Evolutionary conservation across 106 monocot genomes (phyloP).

Genomic region (Hemerocallis citrina): DNA sequence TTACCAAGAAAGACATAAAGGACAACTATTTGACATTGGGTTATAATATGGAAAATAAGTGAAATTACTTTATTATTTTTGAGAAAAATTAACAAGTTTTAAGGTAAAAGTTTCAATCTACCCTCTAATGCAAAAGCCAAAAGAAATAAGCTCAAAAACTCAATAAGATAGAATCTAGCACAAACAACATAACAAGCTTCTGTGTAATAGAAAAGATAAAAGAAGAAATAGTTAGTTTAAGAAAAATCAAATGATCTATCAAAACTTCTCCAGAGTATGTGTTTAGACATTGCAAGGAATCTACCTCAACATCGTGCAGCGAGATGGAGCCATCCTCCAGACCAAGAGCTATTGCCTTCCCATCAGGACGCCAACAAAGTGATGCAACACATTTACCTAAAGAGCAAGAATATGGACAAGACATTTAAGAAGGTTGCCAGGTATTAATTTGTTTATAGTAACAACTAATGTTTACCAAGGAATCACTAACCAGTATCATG

Average conservation of each 20-base stretch:
- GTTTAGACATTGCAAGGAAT: not conserved
- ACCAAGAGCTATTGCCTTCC: constrained; percentile 84
- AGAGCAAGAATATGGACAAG: not conserved
- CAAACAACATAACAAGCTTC: not conserved
- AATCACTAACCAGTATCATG: not conserved
- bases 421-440: too few species aligned
- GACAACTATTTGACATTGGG: too few species aligned
- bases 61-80: too few species aligned
- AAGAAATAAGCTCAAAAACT: not conserved
- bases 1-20: too few species aligned
- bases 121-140: not conserved
- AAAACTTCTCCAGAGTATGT: too few species aligned
- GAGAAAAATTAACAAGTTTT: too few species aligned
- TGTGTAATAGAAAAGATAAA: not conserved
- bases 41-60: too few species aligned
- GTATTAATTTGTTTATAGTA: not conserved
- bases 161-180: not conserved
- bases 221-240: not conserved
- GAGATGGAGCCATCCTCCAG: constrained; percentile 89
- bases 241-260: not conserved
- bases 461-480: too few species aligned
- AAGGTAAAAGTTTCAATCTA: too few species aligned
- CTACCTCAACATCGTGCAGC: constrained; percentile 94
- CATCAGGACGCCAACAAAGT: constrained; percentile 98
- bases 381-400: constrained; percentile 76